Evolutionary conservation across 331 rosid genomes (phyloP).

Genomic region (Malus hybrid): DNA sequence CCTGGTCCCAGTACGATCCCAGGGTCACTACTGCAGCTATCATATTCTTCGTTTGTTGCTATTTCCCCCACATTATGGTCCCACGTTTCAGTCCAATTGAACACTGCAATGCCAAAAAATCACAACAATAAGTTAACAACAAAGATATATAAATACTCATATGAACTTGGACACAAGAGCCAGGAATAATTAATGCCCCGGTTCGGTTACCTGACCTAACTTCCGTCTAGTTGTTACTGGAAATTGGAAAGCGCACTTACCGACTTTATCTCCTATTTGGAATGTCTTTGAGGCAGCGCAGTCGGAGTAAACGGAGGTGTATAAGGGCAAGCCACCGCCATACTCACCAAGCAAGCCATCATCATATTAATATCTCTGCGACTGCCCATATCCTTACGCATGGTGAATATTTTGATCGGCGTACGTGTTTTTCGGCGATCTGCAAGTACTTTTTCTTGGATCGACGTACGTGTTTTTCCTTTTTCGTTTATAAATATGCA

Average conservation of each 20-base stretch:
- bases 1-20: not conserved
- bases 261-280: conserved; percentile 22
- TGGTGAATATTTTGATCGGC: no score
- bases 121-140: not conserved
- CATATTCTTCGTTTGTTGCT: conserved; percentile 5
- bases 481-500: no score
- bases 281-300: conserved; percentile 35
- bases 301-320: conserved; percentile 21
- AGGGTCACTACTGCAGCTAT: not conserved
- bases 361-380: not conserved
- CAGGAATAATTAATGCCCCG: no score
- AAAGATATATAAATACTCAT: no score
- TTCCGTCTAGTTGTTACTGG: no score
- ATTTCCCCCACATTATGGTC: conserved; percentile 3
- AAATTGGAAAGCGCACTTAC: conserved; percentile 3
- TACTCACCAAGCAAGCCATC: conserved; percentile 2
- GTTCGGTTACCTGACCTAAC: no score
- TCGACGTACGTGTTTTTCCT: no score
- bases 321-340: conserved; percentile 1
- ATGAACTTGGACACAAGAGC: no score
- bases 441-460: no score
- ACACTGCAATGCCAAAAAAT: not conserved
- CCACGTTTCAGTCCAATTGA: conserved; percentile 9
- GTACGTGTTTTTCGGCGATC: no score
- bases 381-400: not conserved